Evolutionary conservation across 495 filamentous ascomycete genomes (phyloP), one percentile per base, ranked within the genome.

Genomic region (Daldinia loculata): DNA sequence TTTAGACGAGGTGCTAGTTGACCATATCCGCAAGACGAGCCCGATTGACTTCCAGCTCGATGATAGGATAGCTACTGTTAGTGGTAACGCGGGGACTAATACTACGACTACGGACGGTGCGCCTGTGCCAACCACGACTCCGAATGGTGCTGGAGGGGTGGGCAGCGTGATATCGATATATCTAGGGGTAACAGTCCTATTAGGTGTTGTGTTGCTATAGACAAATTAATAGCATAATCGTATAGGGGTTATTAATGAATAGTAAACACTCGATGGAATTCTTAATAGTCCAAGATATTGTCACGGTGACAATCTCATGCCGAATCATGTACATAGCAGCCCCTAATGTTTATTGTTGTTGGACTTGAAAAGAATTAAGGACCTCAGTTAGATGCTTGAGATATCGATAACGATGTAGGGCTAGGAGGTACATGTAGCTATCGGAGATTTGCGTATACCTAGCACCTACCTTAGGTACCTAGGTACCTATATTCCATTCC

Each of bases 1-100:
- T 0, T 75, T 86, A 63, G 86, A 87, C 56, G 80, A 87, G 70
- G 85, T 87, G 0, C 71, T 88, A 11, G 76, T 79, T 2, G 51
- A 74, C 6, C 84, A 88, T 56, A 82, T 89, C 50, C 26, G 72
- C 32, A 75, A 75, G 22, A 56, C 70, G 17, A 82, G 76, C 8
- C 86, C 87, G 0, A 75, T 88, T 24, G 71, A 85, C 51, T 78
- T 84, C 19, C 53, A 75, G 67, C 65, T 88, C 4, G 84, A 87
- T 9, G 84, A 82, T 0, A 76, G 87, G n/a, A 85, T 88, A 48
- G 66, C 72, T 11, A 64, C 61, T 36, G 78, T 80, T 14, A 36
- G 78, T 11, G 72, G 70, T 7, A 76, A 22, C 14, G 61, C 68
- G 0, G 38, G 9, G 17, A 12, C 15, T 11, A 19, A 43, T 58